Evolutionary conservation across 202 grass and related monocot species (phyloP).

Genomic region (Digitaria exilis): DNA sequence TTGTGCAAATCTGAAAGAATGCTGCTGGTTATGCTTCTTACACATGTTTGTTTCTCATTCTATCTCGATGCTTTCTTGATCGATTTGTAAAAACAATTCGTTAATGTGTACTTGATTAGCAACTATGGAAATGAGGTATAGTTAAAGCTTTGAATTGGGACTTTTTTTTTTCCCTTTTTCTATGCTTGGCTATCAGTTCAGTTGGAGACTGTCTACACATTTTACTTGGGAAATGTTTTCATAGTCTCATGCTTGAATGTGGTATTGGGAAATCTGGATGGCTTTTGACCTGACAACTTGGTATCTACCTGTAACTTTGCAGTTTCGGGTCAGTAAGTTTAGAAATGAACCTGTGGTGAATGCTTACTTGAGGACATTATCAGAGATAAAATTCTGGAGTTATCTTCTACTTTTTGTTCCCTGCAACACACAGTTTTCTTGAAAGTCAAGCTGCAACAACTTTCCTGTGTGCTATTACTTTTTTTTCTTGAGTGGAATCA

Average conservation of each 20-base stretch:
- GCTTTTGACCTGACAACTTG: not conserved
- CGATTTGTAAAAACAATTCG: not conserved
- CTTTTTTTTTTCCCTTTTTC: not conserved
- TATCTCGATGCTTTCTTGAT: not conserved
- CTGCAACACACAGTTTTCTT: not conserved
- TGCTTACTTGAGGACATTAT: not conserved
- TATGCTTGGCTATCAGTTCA: not conserved
- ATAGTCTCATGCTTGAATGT: not conserved
- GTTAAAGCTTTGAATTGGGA: not conserved
- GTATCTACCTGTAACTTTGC: not conserved
- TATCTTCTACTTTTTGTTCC: not conserved
- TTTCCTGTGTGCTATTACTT: conserved; percentile 16
- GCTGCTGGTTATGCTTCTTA: no score
- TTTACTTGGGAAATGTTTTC: not conserved
- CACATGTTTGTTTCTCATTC: not conserved
- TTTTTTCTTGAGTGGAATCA: not conserved
- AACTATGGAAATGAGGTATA: not conserved
- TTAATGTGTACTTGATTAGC: not conserved
- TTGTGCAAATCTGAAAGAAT: not conserved
- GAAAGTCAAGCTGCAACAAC: not conserved
- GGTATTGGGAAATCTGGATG: not conserved
- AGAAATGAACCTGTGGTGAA: not conserved
- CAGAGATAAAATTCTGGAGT: not conserved
- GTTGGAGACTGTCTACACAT: not conserved
- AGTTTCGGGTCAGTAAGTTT: not conserved